Evolutionary conservation across 805 yeast genomes (phyloP), one percentile per base, ranked within the genome.

Genomic region (Candida vaughaniae): DNA sequence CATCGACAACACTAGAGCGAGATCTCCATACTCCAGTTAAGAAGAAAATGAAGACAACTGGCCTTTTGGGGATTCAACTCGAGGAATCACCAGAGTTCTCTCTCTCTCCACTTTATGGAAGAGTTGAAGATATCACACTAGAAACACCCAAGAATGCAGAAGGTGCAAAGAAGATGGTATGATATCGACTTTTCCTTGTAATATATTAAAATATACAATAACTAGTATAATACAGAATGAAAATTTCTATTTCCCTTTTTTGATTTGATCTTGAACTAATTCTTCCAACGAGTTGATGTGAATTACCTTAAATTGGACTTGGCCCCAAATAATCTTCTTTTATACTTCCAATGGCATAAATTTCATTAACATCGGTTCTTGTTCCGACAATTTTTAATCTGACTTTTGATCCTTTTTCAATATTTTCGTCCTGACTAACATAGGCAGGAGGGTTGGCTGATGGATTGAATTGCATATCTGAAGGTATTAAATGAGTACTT

Each of bases 381-480:
- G 96, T 93, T 64, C 98, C 99, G 36, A 91, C 96, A 31, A 93
- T 88, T 69, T 93, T 93, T 50, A 93, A 80, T 60, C 99, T 78
- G 22, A 93, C 93, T 49, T 91, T 80, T 37, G 95, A 82, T 26
- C 97, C 96, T 61, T 91, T 91, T 56, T 87, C 95, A 31, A 93
- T 88, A 45, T 87, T 82, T 66, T 91, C 98, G 52, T 93, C 99
- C 16, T 91, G 93, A 44, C 91, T 82, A 46, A 86, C 95, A 60
- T 88, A 93, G 5, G 97, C 95, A n/a, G 99, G 99, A 7, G 99
- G 99, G 52, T 91, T 90, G 22, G 96, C 90, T 15, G 95, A 84
- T 6, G 98, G 96, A 50, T 90, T 91, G 62, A 83, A 93, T 41
- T 80, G 75, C 89, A 93, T 85, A 57, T 91, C 96, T 25, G 86